Percentiles rank a stretch among this genome's conserved stretches.
These are phyloP conservation scores for Hypoxylon sp. DNA, from an alignment of 2,329 filamentous ascomycete genomes.

Conservation along the genomic window DNA sequence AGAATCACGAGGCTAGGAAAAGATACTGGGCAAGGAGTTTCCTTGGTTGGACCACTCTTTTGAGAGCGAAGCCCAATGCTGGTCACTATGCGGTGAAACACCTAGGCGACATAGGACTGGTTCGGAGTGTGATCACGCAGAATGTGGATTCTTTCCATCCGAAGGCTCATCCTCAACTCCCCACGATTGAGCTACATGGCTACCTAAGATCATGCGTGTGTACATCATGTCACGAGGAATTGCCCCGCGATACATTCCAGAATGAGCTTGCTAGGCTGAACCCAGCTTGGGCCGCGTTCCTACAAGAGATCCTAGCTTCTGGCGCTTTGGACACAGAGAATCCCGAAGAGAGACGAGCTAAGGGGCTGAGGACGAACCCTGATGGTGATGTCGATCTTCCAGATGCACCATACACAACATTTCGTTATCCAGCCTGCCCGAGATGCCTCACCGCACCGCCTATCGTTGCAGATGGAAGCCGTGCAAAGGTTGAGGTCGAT, in stretches of 20 bases:
- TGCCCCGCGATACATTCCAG: constrained; percentile 82
- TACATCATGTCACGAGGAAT: constrained; percentile 79
- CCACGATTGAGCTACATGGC: constrained; percentile 90
- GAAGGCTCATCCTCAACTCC: constrained; percentile 77
- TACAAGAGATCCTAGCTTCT: constrained; percentile 76
- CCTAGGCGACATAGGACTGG: constrained; percentile 77
- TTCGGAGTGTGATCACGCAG: constrained; percentile 87
- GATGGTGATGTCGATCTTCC: constrained; percentile 95
- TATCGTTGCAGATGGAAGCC: constrained; percentile 65
- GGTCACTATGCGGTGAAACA: constrained; percentile 83
- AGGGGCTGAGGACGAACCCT: constrained; percentile 86
- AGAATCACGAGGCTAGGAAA: constrained; percentile 85
- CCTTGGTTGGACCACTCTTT: constrained; percentile 87
- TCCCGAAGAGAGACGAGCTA: constrained; percentile 73
- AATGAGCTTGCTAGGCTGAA: constrained; percentile 81
- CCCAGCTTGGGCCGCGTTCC: constrained; percentile 84
- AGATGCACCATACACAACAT: constrained; percentile 87
- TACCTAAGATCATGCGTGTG: constrained; percentile 87
- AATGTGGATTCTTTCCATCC: constrained; percentile 97
- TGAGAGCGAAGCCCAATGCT: constrained; percentile 82
- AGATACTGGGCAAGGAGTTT: constrained; percentile 97
- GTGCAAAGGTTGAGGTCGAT: constrained; percentile 76
- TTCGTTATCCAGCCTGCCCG: constrained; percentile 91
- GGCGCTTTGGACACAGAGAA: constrained; percentile 85
- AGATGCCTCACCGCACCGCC: constrained; percentile 78